Percentiles rank a stretch among this genome's conserved stretches.
phyloP scores from a whole-genome alignment of 768 basidiomycete species.

The Mycena pura region DNA sequence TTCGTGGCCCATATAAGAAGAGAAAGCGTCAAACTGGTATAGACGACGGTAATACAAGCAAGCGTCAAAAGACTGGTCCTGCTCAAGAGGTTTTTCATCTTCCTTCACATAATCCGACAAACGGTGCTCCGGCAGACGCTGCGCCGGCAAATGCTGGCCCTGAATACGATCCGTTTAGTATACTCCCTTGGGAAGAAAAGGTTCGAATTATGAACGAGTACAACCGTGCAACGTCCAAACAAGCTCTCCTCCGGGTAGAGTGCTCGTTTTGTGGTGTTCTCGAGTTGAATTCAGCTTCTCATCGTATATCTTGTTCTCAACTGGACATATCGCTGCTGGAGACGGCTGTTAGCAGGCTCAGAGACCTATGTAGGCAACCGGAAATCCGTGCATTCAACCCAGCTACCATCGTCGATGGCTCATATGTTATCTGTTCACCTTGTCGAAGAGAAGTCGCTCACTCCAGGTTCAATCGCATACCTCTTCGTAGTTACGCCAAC shows the following conservation, averaged over 20 bases:
- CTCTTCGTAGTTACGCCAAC: slow-evolving; percentile 31
- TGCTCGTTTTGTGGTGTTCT: slow-evolving; percentile 20
- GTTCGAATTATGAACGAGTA: slow-evolving; percentile 8
- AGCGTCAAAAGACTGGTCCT: too few species aligned
- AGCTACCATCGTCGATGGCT: not conserved
- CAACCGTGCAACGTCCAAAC: not conserved
- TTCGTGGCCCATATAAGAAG: too few species aligned
- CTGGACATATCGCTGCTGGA: slow-evolving; percentile 23
- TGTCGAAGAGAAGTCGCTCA: slow-evolving; percentile 8
- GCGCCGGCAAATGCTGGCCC: too few species aligned
- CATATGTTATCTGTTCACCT: slow-evolving; percentile 10
- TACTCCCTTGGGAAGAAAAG: slow-evolving; percentile 16
- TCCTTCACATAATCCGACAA: too few species aligned
- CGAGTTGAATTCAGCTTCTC: not conserved
- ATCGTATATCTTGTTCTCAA: not conserved
- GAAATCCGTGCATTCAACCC: not conserved
- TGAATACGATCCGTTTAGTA: too few species aligned
- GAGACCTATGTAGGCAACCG: slow-evolving; percentile 1
- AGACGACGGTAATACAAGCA: too few species aligned
- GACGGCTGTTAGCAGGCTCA: slow-evolving; percentile 10
- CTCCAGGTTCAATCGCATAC: slow-evolving; percentile 16
- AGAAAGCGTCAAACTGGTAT: too few species aligned
- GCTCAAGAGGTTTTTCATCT: too few species aligned
- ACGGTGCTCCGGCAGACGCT: too few species aligned
- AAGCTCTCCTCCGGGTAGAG: not conserved